phyloP scores from a whole-genome alignment of 2,329 filamentous ascomycete species.

The Aureobasidium melanogenum region DNA sequence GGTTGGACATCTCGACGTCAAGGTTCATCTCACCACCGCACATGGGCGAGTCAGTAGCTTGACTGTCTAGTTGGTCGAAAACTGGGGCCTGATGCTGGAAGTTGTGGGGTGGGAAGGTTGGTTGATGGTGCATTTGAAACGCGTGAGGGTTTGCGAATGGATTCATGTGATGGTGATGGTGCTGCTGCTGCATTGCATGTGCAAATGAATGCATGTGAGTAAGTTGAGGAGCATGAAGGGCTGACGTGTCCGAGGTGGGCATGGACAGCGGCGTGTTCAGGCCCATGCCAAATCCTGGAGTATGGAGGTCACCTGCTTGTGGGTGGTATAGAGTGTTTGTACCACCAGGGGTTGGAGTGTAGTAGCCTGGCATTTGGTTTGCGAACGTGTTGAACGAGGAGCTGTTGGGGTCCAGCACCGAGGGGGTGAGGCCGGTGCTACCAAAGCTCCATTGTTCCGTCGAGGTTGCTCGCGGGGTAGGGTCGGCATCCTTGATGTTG shows the following conservation, averaged over 20 bases:
- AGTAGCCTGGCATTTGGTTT: conserved; percentile 73
- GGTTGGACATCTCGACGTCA: conserved; percentile 53
- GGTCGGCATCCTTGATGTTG: conserved; percentile 65
- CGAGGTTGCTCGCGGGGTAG: conserved; percentile 68
- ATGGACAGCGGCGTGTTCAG: conserved; percentile 77
- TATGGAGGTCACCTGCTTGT: conserved; percentile 71
- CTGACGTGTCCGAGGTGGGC: conserved; percentile 55
- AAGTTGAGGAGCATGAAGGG: conserved; percentile 50
- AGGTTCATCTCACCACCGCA: conserved; percentile 40
- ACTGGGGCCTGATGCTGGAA: conserved; percentile 76
- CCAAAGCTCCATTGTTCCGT: conserved; percentile 60
- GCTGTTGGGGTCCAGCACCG: conserved; percentile 75
- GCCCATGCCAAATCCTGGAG: conserved; percentile 59
- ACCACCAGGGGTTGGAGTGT: conserved; percentile 77
- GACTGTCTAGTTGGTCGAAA: conserved; percentile 69
- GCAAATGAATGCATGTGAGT: conserved; percentile 58
- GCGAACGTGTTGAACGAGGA: conserved; percentile 72
- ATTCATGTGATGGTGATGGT: conserved; percentile 55
- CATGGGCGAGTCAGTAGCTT: conserved; percentile 52
- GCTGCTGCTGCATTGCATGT: conserved; percentile 51
- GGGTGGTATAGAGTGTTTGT: conserved; percentile 73
- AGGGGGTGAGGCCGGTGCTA: conserved; percentile 60
- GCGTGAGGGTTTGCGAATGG: conserved; percentile 27
- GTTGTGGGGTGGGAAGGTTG: conserved; percentile 63
- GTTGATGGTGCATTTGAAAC: conserved; percentile 49